Percentiles rank a stretch among this genome's conserved stretches.
phyloP scores from a whole-genome alignment of 2,329 filamentous ascomycete genomes.

The Fusarium annulatum region DNA sequence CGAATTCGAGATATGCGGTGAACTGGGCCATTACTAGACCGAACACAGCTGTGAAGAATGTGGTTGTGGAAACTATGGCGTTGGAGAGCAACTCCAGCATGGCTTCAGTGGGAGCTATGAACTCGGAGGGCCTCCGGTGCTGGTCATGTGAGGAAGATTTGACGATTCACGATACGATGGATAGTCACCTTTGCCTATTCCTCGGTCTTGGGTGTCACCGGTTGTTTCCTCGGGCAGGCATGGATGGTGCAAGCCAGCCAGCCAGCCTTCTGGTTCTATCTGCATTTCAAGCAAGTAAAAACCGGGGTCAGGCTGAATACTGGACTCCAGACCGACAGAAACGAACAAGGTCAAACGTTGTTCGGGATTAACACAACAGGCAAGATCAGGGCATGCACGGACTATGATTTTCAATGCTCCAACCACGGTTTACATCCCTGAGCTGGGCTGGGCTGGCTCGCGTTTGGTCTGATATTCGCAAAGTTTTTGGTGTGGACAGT shows the following conservation, averaged over 20 bases:
- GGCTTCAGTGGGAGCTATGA: neutral
- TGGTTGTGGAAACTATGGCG: neutral
- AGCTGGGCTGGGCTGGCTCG: neutral
- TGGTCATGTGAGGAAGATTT: constrained; percentile 7
- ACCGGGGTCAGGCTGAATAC: constrained; percentile 7
- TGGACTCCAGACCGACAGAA: constrained; percentile 5
- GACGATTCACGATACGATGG: constrained; percentile 2
- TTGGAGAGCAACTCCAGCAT: neutral
- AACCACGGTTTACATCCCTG: constrained; percentile 13
- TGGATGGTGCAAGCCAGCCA: constrained; percentile 2
- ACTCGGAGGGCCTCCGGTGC: constrained; percentile 10
- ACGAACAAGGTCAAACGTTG: constrained; percentile 10
- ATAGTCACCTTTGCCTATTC: constrained; percentile 2
- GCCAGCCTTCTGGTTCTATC: neutral
- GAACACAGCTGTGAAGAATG: constrained; percentile 2
- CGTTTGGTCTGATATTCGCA: neutral
- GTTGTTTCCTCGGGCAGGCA: neutral
- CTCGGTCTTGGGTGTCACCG: neutral
- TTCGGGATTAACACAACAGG: constrained; percentile 18
- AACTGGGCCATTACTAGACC: constrained; percentile 28
- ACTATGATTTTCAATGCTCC: constrained; percentile 37
- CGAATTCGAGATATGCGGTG: constrained; percentile 39
- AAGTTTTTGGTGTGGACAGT: constrained; percentile 24
- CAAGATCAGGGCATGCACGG: constrained; percentile 36
- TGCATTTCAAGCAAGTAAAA: neutral